Evolutionary conservation across 768 basidiomycete genomes (phyloP).

Genomic region (Thelephora aurantiotincta): DNA sequence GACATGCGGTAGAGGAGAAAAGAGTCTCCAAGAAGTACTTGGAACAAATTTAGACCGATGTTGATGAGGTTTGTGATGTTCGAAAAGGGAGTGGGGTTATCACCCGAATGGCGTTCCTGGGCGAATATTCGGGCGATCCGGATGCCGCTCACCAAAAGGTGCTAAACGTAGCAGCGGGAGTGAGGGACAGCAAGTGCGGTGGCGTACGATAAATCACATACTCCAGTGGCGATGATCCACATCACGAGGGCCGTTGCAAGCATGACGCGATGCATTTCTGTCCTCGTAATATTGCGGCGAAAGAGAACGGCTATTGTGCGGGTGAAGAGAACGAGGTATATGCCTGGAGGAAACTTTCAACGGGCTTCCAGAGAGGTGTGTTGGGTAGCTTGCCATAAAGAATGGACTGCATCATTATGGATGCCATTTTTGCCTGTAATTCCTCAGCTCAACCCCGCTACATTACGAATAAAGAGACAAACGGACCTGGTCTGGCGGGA

Average conservation of each 20-base stretch:
- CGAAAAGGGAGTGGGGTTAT: constrained; percentile 16
- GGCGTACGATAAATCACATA: constrained; percentile 4
- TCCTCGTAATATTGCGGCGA: no score
- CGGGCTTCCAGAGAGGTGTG: no score
- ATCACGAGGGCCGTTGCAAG: constrained; percentile 18
- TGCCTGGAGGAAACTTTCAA: no score
- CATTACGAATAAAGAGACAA: no score
- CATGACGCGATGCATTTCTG: constrained; percentile 11
- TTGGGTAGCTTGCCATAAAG: no score
- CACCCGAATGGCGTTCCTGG: constrained; percentile 9
- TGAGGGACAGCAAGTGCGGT: neutral
- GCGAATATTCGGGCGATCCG: constrained; percentile 24
- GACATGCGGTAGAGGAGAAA: neutral
- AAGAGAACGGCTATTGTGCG: no score
- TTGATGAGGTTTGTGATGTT: constrained; percentile 23
- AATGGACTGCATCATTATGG: no score
- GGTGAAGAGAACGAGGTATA: no score
- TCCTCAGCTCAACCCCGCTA: no score
- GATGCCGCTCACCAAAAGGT: constrained; percentile 21
- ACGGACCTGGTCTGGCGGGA: no score
- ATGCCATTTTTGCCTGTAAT: no score
- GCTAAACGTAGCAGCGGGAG: constrained; percentile 12
- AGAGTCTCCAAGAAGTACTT: constrained; percentile 24
- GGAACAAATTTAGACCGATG: constrained; percentile 21
- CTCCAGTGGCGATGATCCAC: constrained; percentile 20